Conservation (phyloP, 2,329 filamentous ascomycete species). For the Diaporthe amygdali region DNA sequence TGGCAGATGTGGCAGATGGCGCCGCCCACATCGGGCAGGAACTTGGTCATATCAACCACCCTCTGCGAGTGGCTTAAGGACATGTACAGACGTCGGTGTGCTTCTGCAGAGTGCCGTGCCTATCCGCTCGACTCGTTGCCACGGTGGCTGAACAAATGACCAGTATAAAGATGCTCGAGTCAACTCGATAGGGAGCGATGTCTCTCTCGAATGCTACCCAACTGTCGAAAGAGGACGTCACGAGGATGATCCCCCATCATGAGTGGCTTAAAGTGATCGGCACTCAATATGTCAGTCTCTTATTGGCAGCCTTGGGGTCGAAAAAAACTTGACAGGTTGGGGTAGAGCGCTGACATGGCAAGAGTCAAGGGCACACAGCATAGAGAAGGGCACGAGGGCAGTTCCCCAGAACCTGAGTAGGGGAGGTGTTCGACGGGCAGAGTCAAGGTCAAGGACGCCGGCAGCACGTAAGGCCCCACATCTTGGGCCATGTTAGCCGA, state of each 20-base stretch:
- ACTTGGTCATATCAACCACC: not conserved
- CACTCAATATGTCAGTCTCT: not conserved
- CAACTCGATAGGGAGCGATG: not conserved
- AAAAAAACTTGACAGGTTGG: not conserved
- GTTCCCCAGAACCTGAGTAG: not conserved
- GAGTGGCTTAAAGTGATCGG: constrained; percentile 1
- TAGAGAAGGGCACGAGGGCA: not conserved
- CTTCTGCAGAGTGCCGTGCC: not conserved
- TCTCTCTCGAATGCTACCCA: constrained; percentile 11
- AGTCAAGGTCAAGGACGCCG: not conserved
- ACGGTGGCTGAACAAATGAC: constrained; percentile 6
- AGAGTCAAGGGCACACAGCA: not conserved
- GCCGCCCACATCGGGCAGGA: not conserved
- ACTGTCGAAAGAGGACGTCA: not conserved
- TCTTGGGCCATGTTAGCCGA: not conserved
- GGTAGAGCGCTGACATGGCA: not conserved
- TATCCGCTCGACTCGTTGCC: not conserved
- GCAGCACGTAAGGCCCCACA: not conserved
- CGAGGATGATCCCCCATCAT: constrained; percentile 15
- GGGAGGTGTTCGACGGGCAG: not conserved
- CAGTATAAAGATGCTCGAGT: not conserved
- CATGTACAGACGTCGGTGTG: not conserved
- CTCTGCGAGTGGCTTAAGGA: not conserved
- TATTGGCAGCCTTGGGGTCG: constrained; percentile 6
- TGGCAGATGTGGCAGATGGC: not conserved